Evolutionary conservation across 179 eudicot species (phyloP).

Genomic region (Amaranthus tricolor): DNA sequence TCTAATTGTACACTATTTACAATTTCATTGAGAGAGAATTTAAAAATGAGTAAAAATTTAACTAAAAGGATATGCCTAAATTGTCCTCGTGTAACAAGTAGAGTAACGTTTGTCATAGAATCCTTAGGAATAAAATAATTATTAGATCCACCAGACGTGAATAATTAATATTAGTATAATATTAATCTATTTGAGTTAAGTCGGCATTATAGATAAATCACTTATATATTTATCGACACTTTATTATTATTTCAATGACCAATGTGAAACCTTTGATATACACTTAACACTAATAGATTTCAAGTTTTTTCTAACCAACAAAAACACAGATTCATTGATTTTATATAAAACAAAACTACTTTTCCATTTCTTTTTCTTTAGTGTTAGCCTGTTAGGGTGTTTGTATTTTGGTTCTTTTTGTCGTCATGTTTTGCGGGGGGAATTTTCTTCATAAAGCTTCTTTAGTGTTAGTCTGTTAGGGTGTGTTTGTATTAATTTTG

Average conservation of each 20-base stretch:
- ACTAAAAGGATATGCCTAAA: conserved; percentile 29
- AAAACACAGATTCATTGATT: neutral
- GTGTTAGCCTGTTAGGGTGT: neutral
- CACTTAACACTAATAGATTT: neutral
- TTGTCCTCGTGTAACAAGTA: conserved; percentile 53
- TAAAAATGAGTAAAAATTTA: neutral
- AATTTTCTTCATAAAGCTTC: neutral
- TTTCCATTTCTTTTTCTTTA: too few relatives aligned
- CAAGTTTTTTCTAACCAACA: neutral
- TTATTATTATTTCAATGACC: too few relatives aligned
- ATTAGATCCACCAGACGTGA: neutral
- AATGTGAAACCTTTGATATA: too few relatives aligned
- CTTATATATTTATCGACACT: too few relatives aligned
- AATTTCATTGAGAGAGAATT: conserved; percentile 8
- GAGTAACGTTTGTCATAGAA: conserved; percentile 69
- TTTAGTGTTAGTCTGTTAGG: too few relatives aligned
- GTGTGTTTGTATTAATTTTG: too few relatives aligned
- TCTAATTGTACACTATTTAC: neutral
- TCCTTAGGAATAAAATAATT: conserved; percentile 30
- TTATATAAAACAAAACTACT: neutral
- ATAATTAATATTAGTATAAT: too few relatives aligned
- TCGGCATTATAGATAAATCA: too few relatives aligned
- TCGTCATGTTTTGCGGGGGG: conserved; percentile 18
- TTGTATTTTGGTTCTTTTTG: conserved; percentile 11
- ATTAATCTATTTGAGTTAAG: too few relatives aligned